Conservation (phyloP, 352 stramenopile species). For the Phytophthora pinifolia region DNA sequence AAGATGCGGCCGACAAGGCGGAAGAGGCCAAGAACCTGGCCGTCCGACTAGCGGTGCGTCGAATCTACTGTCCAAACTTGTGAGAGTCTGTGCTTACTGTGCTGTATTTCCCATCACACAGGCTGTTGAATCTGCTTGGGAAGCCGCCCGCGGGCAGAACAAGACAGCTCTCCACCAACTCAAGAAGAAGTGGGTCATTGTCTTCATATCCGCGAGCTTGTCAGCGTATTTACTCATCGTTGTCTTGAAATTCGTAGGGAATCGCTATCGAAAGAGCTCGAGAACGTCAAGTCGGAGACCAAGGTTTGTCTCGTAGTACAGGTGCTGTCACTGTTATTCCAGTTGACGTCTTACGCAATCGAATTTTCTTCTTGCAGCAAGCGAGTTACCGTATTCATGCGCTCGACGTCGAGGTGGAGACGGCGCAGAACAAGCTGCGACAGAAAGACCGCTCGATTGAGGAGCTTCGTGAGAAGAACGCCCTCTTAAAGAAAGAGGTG, state of each 20-base stretch:
- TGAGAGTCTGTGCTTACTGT: neutral
- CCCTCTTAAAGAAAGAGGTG: conserved; percentile 67
- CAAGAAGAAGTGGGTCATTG: conserved; percentile 63
- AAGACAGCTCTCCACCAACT: conserved; percentile 73
- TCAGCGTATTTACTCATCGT: neutral
- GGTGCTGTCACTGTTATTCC: no score
- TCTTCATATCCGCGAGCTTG: neutral
- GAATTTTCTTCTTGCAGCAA: conserved; percentile 39
- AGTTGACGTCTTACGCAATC: no score
- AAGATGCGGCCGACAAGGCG: conserved; percentile 47
- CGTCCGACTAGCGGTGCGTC: conserved; percentile 58
- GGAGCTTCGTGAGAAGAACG: conserved; percentile 68
- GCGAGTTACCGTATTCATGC: conserved; percentile 73
- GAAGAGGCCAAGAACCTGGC: conserved; percentile 74
- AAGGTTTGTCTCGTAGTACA: no score
- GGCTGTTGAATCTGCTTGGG: conserved; percentile 80
- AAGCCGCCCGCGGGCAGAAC: conserved; percentile 76
- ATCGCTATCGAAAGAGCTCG: conserved; percentile 63
- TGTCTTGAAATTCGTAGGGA: conserved; percentile 28
- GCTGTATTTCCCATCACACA: conserved; percentile 11
- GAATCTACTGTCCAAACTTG: neutral
- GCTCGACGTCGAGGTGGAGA: conserved; percentile 73
- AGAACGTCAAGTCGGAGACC: conserved; percentile 64
- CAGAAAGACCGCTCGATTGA: conserved; percentile 74
- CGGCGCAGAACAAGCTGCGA: conserved; percentile 70